Evolutionary conservation across 306 rosid genomes (phyloP), one percentile per base, ranked within the genome.

Genomic region (Cicer chorassanicum): DNA sequence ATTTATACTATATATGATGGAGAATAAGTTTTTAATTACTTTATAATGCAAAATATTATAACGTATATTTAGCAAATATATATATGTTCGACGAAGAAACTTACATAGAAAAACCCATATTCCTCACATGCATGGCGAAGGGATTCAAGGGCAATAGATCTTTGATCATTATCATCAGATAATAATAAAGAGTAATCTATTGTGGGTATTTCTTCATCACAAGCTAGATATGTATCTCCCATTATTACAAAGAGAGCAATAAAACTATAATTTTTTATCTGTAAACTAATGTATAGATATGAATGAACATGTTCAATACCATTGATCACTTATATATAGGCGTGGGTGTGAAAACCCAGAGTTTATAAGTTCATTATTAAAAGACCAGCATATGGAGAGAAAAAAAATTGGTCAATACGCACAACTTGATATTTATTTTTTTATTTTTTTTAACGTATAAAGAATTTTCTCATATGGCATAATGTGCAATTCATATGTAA

Each of bases 41-140:
- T 5, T 29, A 21, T 21, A 29, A 29, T 29, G 34, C 34, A 29
- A 29, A 29, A 29, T 29, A 29, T 29, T 29, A 29, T 3, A 29
- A 29, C 34, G 4, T 29, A 29, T 29, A 29, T 29, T 29, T 29
- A 29, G 34, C 34, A 29, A 29, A 29, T 29, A 29, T 3, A 21
- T 29, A 29, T 29, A 5, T 4, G 34, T 5, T 29, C 34, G 34
- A 29, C 34, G 34, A 29, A 66, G 48, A 54, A 53, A 63, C 29
- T 46, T 81, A 83, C 84, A n/a, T 83, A 83, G 64, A 83, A 83
- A 24, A 80, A 80, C 16, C 84, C 87, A 75, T 65, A 83, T 6
- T 80, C 81, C 3, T 65, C 43, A 57, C 82, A 80, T n/a, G 75
- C 82, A 6, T 60, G 72, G 6, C 73, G 50, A 1, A 83, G 87